Base-by-base conservation (phyloP, 257 asterid genomes). In the Nicotiana obtusifolia region DNA sequence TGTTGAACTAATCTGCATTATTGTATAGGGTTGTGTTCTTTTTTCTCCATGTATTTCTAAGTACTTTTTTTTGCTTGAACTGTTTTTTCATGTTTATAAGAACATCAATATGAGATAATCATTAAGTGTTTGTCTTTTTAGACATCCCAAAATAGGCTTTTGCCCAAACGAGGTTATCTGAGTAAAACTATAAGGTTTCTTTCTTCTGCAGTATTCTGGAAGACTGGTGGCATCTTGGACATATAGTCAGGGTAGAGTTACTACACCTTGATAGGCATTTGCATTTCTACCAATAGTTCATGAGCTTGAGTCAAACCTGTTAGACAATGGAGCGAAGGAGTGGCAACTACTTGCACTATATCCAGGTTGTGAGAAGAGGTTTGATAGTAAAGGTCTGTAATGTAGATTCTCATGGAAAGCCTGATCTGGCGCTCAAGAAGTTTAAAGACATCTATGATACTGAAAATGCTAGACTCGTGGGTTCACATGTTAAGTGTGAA, bases 241-340 rank as follows among this genome's bases (percentile, higher is more conserved):
- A 15, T 75, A 26, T 24, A 75, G 33, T 30, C 49, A 53, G 79
- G 16, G 26, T 73, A 6, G 14, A 65, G 52, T 31, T 69, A 77
- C 19, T 64, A 64, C 41, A 49, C 28, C 54, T 52, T 4, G 1
- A 80, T 22, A 53, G 56, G 76, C 66, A 52, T 52, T 66, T 80
- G 15, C 15, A 61, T 59, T 71, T 47, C 65, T 78, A 47, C 28
- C 54, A 80, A n/a, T 68, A 33, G 81, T 80, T 35, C 53, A 13
- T 71, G 62, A 53, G 71, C 33, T 69, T 64, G 86, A 80, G 54
- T 31, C 10, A 2, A 65, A 33, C 66, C 76, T 68, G 57, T 80
- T 66, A 52, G 83, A 85, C 10, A 15, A 94, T 93, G 98, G 90
- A 86, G 85, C 88, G 62, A 69, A 83, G 86, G 86, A 80, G 86